Conservation (phyloP, 345 rosid species). For the Raphanus sativus region DNA sequence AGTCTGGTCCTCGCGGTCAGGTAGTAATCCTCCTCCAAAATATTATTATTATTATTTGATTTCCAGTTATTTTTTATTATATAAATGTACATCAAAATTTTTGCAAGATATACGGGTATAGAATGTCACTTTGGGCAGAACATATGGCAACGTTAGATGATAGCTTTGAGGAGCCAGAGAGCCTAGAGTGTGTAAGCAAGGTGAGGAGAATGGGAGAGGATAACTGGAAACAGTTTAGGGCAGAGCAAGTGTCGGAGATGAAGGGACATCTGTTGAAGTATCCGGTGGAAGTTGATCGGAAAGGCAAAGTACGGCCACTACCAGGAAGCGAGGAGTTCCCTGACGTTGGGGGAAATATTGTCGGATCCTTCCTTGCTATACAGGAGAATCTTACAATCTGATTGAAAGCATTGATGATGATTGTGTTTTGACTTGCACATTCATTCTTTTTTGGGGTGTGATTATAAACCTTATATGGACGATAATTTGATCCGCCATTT, state of each 20-base stretch:
- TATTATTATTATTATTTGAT: neutral
- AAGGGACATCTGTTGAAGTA: slow-evolving; percentile 77
- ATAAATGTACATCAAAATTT: neutral
- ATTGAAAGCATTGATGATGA: slow-evolving; percentile 3
- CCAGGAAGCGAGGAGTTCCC: slow-evolving; percentile 67
- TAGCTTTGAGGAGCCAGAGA: slow-evolving; percentile 70
- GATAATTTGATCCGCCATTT: neutral
- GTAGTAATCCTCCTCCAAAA: slow-evolving; percentile 27
- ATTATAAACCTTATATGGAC: no score
- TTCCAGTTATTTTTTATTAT: neutral
- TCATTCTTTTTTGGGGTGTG: neutral
- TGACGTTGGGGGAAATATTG: slow-evolving; percentile 76
- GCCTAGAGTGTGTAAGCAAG: slow-evolving; percentile 64
- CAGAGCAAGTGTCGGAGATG: slow-evolving; percentile 63
- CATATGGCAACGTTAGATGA: slow-evolving; percentile 67
- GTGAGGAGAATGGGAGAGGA: slow-evolving; percentile 63
- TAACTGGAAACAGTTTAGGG: slow-evolving; percentile 67
- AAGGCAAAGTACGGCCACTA: slow-evolving; percentile 66
- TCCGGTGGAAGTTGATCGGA: slow-evolving; percentile 74
- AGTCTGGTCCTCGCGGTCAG: slow-evolving; percentile 60
- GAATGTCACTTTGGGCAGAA: slow-evolving; percentile 94
- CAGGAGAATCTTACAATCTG: slow-evolving; percentile 78
- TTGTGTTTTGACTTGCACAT: neutral
- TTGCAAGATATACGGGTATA: slow-evolving; percentile 69
- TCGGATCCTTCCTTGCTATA: slow-evolving; percentile 66